Evolutionary conservation across 768 basidiomycete species (phyloP).

Genomic region (Russula vinacea): DNA sequence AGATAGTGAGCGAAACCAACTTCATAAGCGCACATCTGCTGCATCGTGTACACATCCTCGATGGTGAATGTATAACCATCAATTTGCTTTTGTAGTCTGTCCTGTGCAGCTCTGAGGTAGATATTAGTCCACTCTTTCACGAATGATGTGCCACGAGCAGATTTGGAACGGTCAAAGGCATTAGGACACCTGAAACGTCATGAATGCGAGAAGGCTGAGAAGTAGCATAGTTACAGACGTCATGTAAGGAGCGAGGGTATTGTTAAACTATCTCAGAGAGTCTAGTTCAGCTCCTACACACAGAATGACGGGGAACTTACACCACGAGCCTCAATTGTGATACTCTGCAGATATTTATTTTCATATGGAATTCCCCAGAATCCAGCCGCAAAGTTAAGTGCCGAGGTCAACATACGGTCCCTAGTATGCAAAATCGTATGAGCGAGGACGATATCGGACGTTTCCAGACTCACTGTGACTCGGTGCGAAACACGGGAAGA

Average conservation of each 20-base stretch:
- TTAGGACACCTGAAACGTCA: constrained; percentile 56
- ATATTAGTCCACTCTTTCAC: constrained; percentile 61
- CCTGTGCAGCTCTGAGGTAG: constrained; percentile 66
- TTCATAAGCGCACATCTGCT: constrained; percentile 85
- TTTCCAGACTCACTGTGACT: constrained; percentile 41
- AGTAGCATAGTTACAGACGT: constrained; percentile 45
- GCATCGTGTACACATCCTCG: constrained; percentile 72
- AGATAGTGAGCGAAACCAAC: constrained; percentile 39
- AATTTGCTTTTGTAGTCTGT: constrained; percentile 57
- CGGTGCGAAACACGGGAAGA: constrained; percentile 52
- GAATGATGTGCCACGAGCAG: constrained; percentile 57
- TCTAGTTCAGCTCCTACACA: neutral
- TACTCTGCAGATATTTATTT: constrained; percentile 45
- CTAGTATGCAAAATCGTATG: constrained; percentile 27
- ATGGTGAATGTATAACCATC: constrained; percentile 59
- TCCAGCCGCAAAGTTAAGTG: constrained; percentile 51
- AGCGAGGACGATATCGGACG: neutral
- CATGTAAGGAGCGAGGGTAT: constrained; percentile 79
- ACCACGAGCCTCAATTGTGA: constrained; percentile 41
- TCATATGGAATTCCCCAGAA: constrained; percentile 50
- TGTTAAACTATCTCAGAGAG: constrained; percentile 42
- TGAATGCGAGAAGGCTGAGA: constrained; percentile 5
- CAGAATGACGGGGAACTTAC: constrained; percentile 34
- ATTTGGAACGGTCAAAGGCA: constrained; percentile 44
- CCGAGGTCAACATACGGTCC: constrained; percentile 52